Conservation (phyloP, 192 early-diverging fungal genomes). For the Coemansia sp. region DNA sequence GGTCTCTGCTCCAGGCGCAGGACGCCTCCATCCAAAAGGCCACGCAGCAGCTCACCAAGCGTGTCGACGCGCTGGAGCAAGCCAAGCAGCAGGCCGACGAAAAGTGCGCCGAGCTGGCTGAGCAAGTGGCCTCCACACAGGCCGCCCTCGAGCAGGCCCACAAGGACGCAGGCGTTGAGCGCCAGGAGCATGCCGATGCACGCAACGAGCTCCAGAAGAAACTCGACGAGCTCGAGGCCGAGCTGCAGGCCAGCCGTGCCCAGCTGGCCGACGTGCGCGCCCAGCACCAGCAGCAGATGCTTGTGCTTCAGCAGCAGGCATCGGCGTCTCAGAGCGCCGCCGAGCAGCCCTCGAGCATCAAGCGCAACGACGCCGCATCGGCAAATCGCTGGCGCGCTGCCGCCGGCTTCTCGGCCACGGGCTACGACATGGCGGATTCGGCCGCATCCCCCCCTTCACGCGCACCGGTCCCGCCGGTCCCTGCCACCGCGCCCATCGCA, state of each 20-base stretch:
- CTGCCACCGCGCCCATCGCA: conserved; percentile 3
- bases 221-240: conserved; percentile 39
- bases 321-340: background rate
- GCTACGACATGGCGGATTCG: conserved; percentile 37
- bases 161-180: conserved; percentile 10
- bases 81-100: conserved; percentile 28
- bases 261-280: conserved; percentile 36
- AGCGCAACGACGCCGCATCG: conserved; percentile 16
- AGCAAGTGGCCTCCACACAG: conserved; percentile 15
- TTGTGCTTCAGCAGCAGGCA: conserved; percentile 22
- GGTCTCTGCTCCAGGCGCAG: conserved; percentile 12
- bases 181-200: conserved; percentile 6
- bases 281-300: conserved; percentile 41
- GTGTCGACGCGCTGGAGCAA: conserved; percentile 17
- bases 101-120: conserved; percentile 22
- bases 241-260: conserved; percentile 20
- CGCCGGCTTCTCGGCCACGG: conserved; percentile 29
- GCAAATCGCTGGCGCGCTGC: conserved; percentile 37
- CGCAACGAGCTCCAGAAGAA: conserved; percentile 22
- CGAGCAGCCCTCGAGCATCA: conserved; percentile 14
- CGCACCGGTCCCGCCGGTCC: background rate
- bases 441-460: background rate
- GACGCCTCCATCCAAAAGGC: conserved; percentile 5
- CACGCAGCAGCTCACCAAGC: conserved; percentile 13
- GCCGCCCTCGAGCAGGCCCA: conserved; percentile 26